Evolutionary conservation across 2,329 filamentous ascomycete species (phyloP), one percentile per base, ranked within the genome.

Genomic region (Xylariaceae sp.): DNA sequence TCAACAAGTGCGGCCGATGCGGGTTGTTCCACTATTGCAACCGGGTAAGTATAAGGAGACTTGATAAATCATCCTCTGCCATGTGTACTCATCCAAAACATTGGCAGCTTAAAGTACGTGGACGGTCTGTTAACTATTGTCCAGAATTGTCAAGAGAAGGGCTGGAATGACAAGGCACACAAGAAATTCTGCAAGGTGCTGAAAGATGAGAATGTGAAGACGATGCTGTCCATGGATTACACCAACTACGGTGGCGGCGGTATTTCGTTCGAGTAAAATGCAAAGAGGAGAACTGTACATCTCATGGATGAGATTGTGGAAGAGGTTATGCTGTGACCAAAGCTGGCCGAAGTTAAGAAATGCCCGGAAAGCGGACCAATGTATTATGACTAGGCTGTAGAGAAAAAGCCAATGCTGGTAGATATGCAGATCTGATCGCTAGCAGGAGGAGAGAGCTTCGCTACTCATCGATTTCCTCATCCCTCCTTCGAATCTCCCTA

Each of bases 131-230:
- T 24, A 13, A 30, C 7, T n/a, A 21, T 6, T 13, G 13, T 21
- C 21, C 61, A 63, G 33, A 57, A 51, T 11, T 66, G 64, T 58
- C 57, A 47, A 5, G 55, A 55, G 9, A 62, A 59, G 44, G 42
- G 37, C 1, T 50, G 47, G 37, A 15, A 32, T 10, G 11, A 13
- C 0, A n/a, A n/a, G n/a, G n/a, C n/a, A n/a, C 63, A 67, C 35
- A 65, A 62, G 41, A 60, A 49, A 30, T 47, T 48, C 29, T 67
- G 64, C 52, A 66, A 63, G 47, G 52, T 44, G 4, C 26, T 63
- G n/a, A 56, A 42, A 23, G 53, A 58, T 2, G 23, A 57, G 21
- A 57, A 57, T 16, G 48, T 67, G 18, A 49, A 37, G 21, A n/a
- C 15, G 2, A 46, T 64, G 51, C 41, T 49, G 10, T 57, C 62